These are phyloP conservation scores for Trichothecium sympodiale DNA, from an alignment of 2,329 filamentous ascomycete species.

Conservation along the genomic window DNA sequence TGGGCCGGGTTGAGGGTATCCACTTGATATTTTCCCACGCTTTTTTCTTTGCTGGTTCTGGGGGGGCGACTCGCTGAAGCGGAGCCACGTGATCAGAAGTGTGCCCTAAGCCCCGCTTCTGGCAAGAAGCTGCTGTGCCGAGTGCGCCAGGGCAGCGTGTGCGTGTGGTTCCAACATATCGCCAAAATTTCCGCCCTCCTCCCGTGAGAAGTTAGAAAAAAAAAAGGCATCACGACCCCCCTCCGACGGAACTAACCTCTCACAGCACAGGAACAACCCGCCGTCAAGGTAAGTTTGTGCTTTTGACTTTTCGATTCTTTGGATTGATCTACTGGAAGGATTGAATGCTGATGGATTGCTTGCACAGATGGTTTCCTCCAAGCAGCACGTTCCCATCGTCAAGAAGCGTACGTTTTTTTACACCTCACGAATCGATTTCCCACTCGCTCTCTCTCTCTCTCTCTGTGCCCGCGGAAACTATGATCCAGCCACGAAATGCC, in stretches of 20 bases:
- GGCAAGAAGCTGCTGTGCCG: too few species aligned
- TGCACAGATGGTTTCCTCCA: slow-evolving; percentile 97
- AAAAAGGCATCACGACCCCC: too few species aligned
- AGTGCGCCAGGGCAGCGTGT: too few species aligned
- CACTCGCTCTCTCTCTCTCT: too few species aligned
- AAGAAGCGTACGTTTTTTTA: slow-evolving; percentile 86
- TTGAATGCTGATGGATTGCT: slow-evolving; percentile 19
- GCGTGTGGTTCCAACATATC: too few species aligned
- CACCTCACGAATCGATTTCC: slow-evolving; percentile 7
- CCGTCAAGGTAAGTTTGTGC: slow-evolving; percentile 31
- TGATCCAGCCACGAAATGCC: too few species aligned
- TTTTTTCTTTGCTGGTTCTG: neutral
- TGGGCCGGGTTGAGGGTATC: neutral
- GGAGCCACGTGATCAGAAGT: slow-evolving; percentile 3
- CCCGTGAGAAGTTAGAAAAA: too few species aligned
- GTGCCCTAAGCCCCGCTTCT: too few species aligned
- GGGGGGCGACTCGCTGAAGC: neutral
- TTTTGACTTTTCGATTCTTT: too few species aligned
- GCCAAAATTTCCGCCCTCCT: too few species aligned
- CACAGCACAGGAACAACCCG: slow-evolving; percentile 17
- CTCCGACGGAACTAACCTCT: too few species aligned
- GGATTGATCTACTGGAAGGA: slow-evolving; percentile 9
- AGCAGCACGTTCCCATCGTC: slow-evolving; percentile 98
- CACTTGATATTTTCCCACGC: neutral
- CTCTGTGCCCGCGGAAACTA: too few species aligned